phyloP scores from a whole-genome alignment of 1,139 yeast species.

The Suhomyces terraborum region DNA sequence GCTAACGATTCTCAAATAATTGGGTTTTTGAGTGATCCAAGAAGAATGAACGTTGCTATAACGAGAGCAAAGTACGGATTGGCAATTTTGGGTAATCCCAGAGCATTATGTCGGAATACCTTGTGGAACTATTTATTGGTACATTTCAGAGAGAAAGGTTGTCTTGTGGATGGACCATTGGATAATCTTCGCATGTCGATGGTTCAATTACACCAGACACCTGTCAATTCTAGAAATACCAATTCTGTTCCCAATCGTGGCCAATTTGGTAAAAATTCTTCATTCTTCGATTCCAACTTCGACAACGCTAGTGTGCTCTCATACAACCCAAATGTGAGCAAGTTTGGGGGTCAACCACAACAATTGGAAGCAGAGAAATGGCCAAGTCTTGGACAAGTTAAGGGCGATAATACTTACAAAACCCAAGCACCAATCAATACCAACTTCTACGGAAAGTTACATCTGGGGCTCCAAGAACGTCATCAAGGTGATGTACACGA shows the following conservation, averaged over 20 bases:
- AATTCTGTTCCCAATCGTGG: slow-evolving; percentile 2
- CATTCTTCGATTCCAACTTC: slow-evolving; percentile 21
- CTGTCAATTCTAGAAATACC: slow-evolving; percentile 2
- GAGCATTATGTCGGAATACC: slow-evolving; percentile 67
- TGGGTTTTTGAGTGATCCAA: slow-evolving; percentile 87
- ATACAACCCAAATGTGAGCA: slow-evolving; percentile 25
- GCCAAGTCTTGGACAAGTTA: slow-evolving; percentile 43
- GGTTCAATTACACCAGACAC: slow-evolving; percentile 48
- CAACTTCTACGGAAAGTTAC: slow-evolving; percentile 47
- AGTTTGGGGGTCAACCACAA: background rate
- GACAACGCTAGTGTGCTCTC: slow-evolving; percentile 55
- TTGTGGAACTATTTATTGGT: slow-evolving; percentile 80
- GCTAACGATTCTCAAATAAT: slow-evolving; percentile 81
- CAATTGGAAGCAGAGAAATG: slow-evolving; percentile 26
- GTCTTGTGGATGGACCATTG: slow-evolving; percentile 90
- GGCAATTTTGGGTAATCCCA: slow-evolving; percentile 81
- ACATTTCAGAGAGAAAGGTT: slow-evolving; percentile 82
- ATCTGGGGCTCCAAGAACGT: slow-evolving; percentile 22
- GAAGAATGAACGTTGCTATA: slow-evolving; percentile 89
- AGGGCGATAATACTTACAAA: slow-evolving; percentile 18
- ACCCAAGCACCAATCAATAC: slow-evolving; percentile 34
- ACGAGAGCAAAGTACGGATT: slow-evolving; percentile 90
- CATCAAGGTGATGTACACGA: slow-evolving; percentile 23
- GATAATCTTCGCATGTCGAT: slow-evolving; percentile 75
- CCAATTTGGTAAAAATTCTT: slow-evolving; percentile 6